Percentiles rank a stretch among this genome's conserved stretches.
Conservation (phyloP, 768 basidiomycete genomes). For the Podaxis carcinomalis region DNA sequence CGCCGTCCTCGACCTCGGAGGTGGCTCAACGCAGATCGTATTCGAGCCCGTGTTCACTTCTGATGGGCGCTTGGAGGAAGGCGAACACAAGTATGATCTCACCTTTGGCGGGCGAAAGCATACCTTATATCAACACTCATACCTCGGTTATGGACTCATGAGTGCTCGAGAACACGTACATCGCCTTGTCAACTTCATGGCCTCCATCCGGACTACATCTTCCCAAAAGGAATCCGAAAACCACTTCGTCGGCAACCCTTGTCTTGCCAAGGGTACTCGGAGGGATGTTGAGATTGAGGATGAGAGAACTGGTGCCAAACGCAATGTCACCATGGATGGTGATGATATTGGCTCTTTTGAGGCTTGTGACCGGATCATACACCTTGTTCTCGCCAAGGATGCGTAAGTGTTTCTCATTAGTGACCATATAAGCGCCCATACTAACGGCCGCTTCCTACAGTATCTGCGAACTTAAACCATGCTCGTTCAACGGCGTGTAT, state of each 20-base stretch:
- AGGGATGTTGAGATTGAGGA: constrained; percentile 63
- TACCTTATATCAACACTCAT: constrained; percentile 94
- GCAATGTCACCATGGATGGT: constrained; percentile 84
- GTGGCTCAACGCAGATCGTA: constrained; percentile 96
- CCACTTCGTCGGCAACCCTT: constrained; percentile 64
- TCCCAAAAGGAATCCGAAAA: constrained; percentile 11
- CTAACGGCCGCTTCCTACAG: constrained; percentile 28
- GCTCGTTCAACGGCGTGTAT: constrained; percentile 96
- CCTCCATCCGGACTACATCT: constrained; percentile 31
- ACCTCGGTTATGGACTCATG: constrained; percentile 96
- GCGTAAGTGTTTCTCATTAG: constrained; percentile 49
- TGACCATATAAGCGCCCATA: background rate
- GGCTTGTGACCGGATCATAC: constrained; percentile 77
- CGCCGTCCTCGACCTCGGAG: constrained; percentile 94
- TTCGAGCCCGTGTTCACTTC: constrained; percentile 72
- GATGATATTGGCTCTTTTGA: constrained; percentile 80
- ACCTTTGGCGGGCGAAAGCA: constrained; percentile 66
- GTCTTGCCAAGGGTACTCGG: constrained; percentile 64
- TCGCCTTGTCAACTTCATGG: constrained; percentile 86
- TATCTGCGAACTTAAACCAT: constrained; percentile 87
- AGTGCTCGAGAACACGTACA: constrained; percentile 81
- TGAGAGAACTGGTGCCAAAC: constrained; percentile 29
- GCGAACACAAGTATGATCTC: constrained; percentile 90
- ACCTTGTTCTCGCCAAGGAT: constrained; percentile 93
- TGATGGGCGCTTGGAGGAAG: constrained; percentile 51